Evolutionary conservation across 2,329 filamentous ascomycete genomes (phyloP).

Genomic region (Colletotrichum aenigma): DNA sequence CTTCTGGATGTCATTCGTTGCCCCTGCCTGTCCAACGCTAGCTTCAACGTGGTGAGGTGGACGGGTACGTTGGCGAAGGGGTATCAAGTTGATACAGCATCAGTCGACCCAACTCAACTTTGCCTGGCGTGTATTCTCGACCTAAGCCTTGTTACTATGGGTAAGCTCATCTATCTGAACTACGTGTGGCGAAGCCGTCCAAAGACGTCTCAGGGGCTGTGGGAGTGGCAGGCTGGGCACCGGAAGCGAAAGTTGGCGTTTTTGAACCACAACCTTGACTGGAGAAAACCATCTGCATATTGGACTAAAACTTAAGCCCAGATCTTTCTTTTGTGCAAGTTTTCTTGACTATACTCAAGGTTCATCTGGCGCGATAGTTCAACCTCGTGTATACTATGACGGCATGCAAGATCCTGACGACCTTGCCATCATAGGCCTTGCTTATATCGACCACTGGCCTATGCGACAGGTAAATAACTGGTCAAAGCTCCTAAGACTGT

Average conservation of each 20-base stretch:
- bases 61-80: background rate
- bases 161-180: background rate
- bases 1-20: background rate
- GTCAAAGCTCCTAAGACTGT: fast-evolving
- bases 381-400: background rate
- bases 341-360: background rate
- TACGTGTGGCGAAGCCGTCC: background rate
- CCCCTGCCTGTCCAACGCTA: background rate
- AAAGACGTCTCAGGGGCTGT: background rate
- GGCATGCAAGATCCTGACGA: background rate
- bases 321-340: fast-evolving
- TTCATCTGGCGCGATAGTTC: background rate
- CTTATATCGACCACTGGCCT: background rate
- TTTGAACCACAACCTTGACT: background rate
- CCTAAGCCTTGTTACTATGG: background rate
- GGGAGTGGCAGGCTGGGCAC: background rate
- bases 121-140: background rate
- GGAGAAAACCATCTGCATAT: background rate
- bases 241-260: background rate
- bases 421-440: background rate
- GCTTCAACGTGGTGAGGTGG: background rate
- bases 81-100: background rate
- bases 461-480: fast-evolving
- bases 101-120: background rate
- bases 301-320: background rate